A percentile compares a stretch with the other conserved stretches of the same genome.
These are phyloP conservation scores for Elaeagnus macrophylla DNA, from an alignment of 306 rosid species.

Conservation along the genomic window DNA sequence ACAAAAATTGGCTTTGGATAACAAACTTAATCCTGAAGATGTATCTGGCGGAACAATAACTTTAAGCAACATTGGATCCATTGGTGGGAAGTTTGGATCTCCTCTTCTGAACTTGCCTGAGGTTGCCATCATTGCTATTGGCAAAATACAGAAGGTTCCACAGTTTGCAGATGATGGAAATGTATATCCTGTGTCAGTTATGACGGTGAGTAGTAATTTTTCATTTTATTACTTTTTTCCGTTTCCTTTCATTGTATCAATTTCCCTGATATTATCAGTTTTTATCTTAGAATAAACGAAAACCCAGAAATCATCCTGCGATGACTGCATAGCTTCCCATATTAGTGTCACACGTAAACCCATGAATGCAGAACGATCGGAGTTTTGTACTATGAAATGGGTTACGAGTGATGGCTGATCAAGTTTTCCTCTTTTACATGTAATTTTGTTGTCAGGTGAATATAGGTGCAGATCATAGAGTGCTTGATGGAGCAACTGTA, in stretches of 20 bases:
- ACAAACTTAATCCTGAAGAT: conserved; percentile 74
- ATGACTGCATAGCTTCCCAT: too few species aligned
- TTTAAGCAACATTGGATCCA: conserved; percentile 83
- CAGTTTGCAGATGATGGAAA: conserved; percentile 50
- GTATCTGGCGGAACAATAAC: conserved; percentile 78
- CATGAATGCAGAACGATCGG: too few species aligned
- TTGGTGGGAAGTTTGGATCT: conserved; percentile 91
- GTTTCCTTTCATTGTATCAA: not conserved
- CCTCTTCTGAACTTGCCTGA: conserved; percentile 91
- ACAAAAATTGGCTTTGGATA: conserved; percentile 60
- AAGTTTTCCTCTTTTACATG: conserved; percentile 5
- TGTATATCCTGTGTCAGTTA: conserved; percentile 60
- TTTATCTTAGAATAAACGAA: not conserved
- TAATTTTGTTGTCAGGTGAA: conserved; percentile 38
- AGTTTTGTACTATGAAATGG: not conserved
- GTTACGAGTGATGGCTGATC: not conserved
- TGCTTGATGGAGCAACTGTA: conserved; percentile 93
- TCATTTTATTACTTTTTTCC: too few species aligned
- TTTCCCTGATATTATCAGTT: not conserved
- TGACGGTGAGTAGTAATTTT: conserved; percentile 58
- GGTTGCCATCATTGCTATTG: conserved; percentile 82
- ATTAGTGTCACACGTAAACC: too few species aligned
- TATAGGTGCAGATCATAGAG: conserved; percentile 94
- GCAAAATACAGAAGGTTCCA: conserved; percentile 75
- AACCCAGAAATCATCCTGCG: too few species aligned